A percentile compares a stretch with the other conserved stretches of the same genome.
phyloP scores from a whole-genome alignment of 441 rosid species.

The Syzygium malaccense region DNA sequence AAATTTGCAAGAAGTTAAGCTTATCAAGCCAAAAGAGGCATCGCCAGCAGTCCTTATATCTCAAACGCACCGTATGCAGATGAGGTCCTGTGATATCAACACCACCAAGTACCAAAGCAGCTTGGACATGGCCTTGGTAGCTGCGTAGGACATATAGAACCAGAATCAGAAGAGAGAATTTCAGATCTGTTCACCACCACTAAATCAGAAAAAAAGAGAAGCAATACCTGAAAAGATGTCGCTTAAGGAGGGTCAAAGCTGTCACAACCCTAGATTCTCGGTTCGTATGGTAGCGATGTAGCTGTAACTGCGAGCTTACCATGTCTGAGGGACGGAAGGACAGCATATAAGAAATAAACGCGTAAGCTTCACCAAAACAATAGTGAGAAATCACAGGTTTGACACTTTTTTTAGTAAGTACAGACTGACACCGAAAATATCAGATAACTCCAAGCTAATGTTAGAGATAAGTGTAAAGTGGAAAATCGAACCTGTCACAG shows the following conservation, averaged over 20 bases:
- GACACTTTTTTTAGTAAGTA: neutral
- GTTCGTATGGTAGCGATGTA: slow-evolving; percentile 89
- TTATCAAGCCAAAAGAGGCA: neutral
- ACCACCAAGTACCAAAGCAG: slow-evolving; percentile 97
- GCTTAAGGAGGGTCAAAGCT: slow-evolving; percentile 85
- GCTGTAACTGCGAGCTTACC: slow-evolving; percentile 94
- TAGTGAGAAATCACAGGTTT: neutral
- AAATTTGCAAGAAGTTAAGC: neutral
- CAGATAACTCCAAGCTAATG: neutral
- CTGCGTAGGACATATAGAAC: slow-evolving; percentile 30
- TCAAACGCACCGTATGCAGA: slow-evolving; percentile 69
- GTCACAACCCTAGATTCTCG: slow-evolving; percentile 91
- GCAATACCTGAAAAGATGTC: slow-evolving; percentile 77
- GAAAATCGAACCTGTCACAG: slow-evolving; percentile 66
- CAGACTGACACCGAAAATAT: neutral
- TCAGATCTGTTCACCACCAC: neutral
- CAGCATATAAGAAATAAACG: neutral
- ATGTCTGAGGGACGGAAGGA: slow-evolving; percentile 44
- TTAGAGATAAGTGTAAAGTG: neutral
- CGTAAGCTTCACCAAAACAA: neutral
- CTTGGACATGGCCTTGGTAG: slow-evolving; percentile 84
- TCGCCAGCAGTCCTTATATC: neutral
- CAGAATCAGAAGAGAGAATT: slow-evolving; percentile 8
- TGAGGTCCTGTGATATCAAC: slow-evolving; percentile 96
- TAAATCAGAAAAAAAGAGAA: neutral